phyloP scores from a whole-genome alignment of 2,329 filamentous ascomycete species.

The Aspergillus glaucus region DNA sequence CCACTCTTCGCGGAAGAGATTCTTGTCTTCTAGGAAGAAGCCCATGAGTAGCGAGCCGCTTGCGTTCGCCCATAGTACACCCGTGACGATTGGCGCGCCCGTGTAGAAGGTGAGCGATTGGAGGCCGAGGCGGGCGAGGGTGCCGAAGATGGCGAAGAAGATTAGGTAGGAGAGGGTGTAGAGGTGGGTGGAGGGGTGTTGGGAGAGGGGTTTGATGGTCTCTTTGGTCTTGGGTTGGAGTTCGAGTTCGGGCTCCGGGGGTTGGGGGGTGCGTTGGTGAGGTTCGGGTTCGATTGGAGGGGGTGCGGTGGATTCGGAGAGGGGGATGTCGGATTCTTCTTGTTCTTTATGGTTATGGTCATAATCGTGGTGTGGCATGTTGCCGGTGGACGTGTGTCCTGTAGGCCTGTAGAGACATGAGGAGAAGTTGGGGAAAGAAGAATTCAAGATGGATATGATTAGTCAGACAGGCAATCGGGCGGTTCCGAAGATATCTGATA shows the following conservation, averaged over 20 bases:
- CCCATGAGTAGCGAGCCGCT: conserved; percentile 77
- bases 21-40: conserved; percentile 72
- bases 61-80: conserved; percentile 82
- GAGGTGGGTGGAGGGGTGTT: conserved; percentile 47
- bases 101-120: conserved; percentile 74
- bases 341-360: no score
- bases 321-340: conserved; percentile 3
- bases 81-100: conserved; percentile 66
- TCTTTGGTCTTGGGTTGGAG: conserved; percentile 9
- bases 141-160: conserved; percentile 79
- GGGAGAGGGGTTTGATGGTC: conserved; percentile 36
- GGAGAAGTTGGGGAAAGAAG: background rate
- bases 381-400: no score
- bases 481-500: no score
- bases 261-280: conserved; percentile 29
- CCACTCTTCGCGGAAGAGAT: conserved; percentile 66
- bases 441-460: background rate
- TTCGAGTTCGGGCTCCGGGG: conserved; percentile 27
- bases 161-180: conserved; percentile 77
- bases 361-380: no score
- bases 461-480: no score
- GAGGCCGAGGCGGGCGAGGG: conserved; percentile 73
- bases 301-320: conserved; percentile 27
- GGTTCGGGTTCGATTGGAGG: conserved; percentile 41
- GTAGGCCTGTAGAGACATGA: no score